Percentiles rank a stretch among this genome's conserved stretches.
phyloP scores from a whole-genome alignment of 2,329 filamentous ascomycete genomes.

The Orbilia brochopaga region DNA sequence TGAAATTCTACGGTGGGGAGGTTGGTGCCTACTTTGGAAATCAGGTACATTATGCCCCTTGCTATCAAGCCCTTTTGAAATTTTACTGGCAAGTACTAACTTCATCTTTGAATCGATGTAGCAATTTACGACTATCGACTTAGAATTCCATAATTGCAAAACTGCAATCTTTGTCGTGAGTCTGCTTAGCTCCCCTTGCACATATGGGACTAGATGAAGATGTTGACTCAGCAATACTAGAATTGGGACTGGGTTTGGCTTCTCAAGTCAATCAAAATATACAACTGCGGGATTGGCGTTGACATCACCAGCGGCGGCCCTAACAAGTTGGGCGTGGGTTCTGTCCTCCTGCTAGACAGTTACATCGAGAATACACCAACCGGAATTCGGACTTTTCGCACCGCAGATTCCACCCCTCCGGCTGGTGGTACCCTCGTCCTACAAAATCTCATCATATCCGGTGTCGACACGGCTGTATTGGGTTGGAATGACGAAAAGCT shows the following conservation, averaged over 20 bases:
- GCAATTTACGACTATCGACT: constrained; percentile 83
- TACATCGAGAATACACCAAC: constrained; percentile 75
- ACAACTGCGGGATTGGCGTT: constrained; percentile 74
- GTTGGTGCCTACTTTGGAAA: constrained; percentile 62
- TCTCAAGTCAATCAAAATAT: constrained; percentile 73
- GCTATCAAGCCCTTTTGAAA: too few relatives aligned
- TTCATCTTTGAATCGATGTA: constrained; percentile 76
- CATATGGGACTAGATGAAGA: background rate
- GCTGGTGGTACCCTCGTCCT: constrained; percentile 72
- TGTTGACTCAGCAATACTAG: constrained; percentile 54
- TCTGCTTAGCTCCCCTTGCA: background rate
- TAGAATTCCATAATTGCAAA: constrained; percentile 80
- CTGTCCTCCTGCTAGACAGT: constrained; percentile 81
- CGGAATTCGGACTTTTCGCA: constrained; percentile 72
- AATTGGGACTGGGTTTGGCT: constrained; percentile 95
- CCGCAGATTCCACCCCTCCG: constrained; percentile 55
- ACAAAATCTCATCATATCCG: constrained; percentile 63
- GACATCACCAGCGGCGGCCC: constrained; percentile 74
- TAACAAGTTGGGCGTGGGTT: constrained; percentile 78
- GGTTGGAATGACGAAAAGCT: constrained; percentile 44
- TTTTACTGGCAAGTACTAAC: background rate
- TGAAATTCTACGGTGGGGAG: constrained; percentile 81
- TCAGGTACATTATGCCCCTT: constrained; percentile 16
- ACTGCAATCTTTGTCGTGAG: constrained; percentile 74
- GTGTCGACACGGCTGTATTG: constrained; percentile 62